Percentiles rank a stretch among this genome's conserved stretches.
phyloP scores from a whole-genome alignment of 1,284 basidiomycete genomes.

The Marasmius tenuissimus region DNA sequence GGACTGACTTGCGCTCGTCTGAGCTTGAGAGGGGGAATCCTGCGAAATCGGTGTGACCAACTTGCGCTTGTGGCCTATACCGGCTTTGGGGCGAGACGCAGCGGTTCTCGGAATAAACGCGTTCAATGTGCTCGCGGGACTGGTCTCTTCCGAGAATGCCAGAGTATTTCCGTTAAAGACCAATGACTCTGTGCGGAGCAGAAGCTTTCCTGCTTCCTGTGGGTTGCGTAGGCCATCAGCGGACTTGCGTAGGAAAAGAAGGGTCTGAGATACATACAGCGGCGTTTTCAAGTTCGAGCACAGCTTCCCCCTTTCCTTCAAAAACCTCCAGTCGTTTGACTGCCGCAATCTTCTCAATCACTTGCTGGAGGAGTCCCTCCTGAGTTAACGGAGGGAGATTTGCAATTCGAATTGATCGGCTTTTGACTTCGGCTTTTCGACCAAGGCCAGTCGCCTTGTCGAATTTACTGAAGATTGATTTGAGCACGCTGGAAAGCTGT shows the following conservation, averaged over 20 bases:
- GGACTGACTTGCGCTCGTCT: slow-evolving; percentile 5
- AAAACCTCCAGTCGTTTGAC: slow-evolving; percentile 82
- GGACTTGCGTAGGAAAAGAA: not conserved
- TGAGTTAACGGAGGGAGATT: slow-evolving; percentile 71
- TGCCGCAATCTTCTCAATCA: slow-evolving; percentile 72
- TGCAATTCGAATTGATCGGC: slow-evolving; percentile 70
- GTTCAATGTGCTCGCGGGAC: slow-evolving; percentile 32
- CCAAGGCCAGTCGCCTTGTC: slow-evolving; percentile 56
- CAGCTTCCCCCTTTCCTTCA: slow-evolving; percentile 62
- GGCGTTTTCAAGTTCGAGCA: slow-evolving; percentile 72
- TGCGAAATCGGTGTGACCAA: slow-evolving; percentile 20
- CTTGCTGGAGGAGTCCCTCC: slow-evolving; percentile 88
- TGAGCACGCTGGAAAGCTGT: not conserved
- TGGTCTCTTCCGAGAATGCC: slow-evolving; percentile 55
- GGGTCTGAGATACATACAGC: slow-evolving; percentile 51
- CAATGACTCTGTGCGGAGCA: slow-evolving; percentile 69
- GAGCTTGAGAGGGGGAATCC: slow-evolving; percentile 16
- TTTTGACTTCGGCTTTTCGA: slow-evolving; percentile 60
- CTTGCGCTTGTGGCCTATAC: slow-evolving; percentile 56
- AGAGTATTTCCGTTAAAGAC: slow-evolving; percentile 61
- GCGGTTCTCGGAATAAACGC: slow-evolving; percentile 66
- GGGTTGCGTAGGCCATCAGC: slow-evolving; percentile 2
- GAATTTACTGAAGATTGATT: slow-evolving; percentile 31
- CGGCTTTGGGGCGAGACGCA: slow-evolving; percentile 66
- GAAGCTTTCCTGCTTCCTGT: slow-evolving; percentile 78